phyloP scores from a whole-genome alignment of 306 rosid species.

The Ochetophila trinervis region DNA sequence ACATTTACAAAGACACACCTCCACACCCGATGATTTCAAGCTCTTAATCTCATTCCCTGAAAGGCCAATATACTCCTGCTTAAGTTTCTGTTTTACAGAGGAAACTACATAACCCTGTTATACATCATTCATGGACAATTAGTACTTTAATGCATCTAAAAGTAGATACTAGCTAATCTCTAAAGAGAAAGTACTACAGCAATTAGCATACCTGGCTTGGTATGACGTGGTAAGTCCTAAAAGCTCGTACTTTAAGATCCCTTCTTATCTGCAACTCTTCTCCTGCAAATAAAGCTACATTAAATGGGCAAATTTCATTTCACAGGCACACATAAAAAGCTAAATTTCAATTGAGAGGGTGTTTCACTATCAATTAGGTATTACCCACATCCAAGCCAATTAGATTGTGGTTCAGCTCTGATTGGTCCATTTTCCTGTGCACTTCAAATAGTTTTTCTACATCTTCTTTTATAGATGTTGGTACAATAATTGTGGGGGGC shows the following conservation, averaged over 20 bases:
- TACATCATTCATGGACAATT: conserved; percentile 22
- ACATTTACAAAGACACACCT: conserved; percentile 56
- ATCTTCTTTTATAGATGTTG: conserved; percentile 62
- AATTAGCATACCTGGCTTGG: conserved; percentile 70
- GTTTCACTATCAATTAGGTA: conserved; percentile 25
- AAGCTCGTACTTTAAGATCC: conserved; percentile 82
- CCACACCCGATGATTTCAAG: conserved; percentile 70
- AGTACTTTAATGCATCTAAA: conserved; percentile 5
- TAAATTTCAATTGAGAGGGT: conserved; percentile 9
- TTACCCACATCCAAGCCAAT: conserved; percentile 89
- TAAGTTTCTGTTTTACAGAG: conserved; percentile 73
- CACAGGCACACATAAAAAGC: conserved; percentile 9
- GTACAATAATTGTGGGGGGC: conserved; percentile 83
- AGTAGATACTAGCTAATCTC: not conserved
- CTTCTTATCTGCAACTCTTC: conserved; percentile 69
- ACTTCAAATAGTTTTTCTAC: conserved; percentile 77
- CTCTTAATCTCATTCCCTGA: conserved; percentile 61
- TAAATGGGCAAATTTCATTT: not conserved
- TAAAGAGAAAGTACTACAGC: not conserved
- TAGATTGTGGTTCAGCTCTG: conserved; percentile 71
- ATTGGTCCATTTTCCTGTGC: conserved; percentile 84
- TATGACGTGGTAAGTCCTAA: conserved; percentile 79
- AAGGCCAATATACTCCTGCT: conserved; percentile 60
- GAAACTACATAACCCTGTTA: conserved; percentile 83
- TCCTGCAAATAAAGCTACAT: conserved; percentile 45